phyloP scores from a whole-genome alignment of 2,329 filamentous ascomycete genomes.

The Chaetothyriales sp. region DNA sequence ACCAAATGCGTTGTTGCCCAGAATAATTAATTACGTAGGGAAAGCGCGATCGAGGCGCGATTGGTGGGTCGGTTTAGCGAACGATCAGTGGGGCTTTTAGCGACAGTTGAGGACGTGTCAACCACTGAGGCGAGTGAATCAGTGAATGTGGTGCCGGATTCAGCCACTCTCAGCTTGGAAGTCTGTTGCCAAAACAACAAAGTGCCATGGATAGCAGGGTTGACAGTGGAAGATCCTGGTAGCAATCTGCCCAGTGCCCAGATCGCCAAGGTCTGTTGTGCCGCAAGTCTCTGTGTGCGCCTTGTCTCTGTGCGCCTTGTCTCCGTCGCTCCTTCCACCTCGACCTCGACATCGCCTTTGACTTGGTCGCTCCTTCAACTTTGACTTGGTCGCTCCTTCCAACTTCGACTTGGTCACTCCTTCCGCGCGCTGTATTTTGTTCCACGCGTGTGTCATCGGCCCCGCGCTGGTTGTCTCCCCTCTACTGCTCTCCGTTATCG shows the following conservation, averaged over 20 bases:
- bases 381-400: background rate
- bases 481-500: background rate
- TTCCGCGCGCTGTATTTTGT: background rate
- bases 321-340: background rate
- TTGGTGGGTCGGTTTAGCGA: background rate
- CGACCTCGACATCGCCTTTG: no score
- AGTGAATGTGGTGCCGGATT: background rate
- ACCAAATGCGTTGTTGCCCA: no score
- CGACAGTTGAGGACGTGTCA: background rate
- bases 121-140: background rate
- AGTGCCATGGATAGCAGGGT: background rate
- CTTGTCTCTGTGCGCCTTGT: no score
- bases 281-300: background rate
- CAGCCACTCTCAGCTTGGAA: background rate
- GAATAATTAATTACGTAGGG: no score
- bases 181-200: background rate
- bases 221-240: background rate
- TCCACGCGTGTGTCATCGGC: background rate
- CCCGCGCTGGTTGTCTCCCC: background rate
- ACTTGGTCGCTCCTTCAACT: background rate
- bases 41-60: background rate
- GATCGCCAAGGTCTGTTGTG: background rate
- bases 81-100: background rate
- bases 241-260: background rate
- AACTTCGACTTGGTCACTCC: background rate